Conservation (phyloP, 257 asterid genomes). For the Prunella vulgaris region DNA sequence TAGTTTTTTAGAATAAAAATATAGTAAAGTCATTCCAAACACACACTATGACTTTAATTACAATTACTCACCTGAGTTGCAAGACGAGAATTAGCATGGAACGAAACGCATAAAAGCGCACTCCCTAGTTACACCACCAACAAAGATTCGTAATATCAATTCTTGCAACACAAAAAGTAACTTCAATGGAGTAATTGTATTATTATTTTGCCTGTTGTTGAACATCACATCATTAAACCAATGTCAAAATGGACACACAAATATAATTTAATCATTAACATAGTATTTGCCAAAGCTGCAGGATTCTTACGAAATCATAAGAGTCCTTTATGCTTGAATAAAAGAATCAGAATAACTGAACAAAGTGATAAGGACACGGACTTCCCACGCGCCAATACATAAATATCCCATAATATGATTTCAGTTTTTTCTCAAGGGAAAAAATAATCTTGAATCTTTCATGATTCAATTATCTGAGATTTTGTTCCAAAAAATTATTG, state of each 20-base stretch:
- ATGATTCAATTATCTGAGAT: neutral
- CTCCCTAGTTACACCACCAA: conserved; percentile 21
- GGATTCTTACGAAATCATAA: neutral
- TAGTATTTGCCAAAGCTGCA: neutral
- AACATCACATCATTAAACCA: conserved; percentile 3
- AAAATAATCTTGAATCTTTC: neutral
- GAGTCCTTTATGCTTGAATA: neutral
- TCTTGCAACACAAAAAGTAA: conserved; percentile 1
- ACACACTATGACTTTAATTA: no score
- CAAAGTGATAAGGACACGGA: neutral
- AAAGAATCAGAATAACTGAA: neutral
- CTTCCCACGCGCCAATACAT: neutral
- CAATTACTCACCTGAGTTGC: no score
- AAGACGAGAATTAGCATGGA: conserved; percentile 15
- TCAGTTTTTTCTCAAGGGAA: neutral
- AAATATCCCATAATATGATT: neutral
- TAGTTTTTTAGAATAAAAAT: no score
- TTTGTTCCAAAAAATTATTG: neutral
- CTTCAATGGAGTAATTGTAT: neutral
- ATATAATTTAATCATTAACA: conserved; percentile 4
- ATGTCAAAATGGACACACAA: neutral
- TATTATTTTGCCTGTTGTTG: conserved; percentile 14
- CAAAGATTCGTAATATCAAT: conserved; percentile 21
- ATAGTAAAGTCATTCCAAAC: no score
- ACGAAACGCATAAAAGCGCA: conserved; percentile 30